Evolutionary conservation across 345 rosid species (phyloP).

Genomic region (Erodium maritimum): DNA sequence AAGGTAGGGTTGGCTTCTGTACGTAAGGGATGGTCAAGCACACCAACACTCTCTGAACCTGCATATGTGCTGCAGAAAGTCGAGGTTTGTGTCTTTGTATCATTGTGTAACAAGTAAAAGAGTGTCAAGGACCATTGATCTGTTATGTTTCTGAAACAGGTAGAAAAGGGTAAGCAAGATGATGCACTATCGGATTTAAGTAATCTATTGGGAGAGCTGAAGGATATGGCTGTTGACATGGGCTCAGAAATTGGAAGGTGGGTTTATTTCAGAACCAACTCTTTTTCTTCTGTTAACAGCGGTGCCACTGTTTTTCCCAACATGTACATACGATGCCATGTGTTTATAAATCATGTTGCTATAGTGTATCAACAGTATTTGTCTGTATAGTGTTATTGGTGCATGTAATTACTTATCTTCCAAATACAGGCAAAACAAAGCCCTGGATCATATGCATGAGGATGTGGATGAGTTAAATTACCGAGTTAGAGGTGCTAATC

Average conservation of each 20-base stretch:
- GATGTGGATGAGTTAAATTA: conserved; percentile 63
- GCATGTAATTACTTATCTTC: too few species aligned
- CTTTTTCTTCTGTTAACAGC: too few species aligned
- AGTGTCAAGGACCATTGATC: too few species aligned
- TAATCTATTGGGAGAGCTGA: conserved; percentile 57
- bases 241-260: conserved; percentile 39
- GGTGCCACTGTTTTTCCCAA: too few species aligned
- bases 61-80: conserved; percentile 59
- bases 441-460: conserved; percentile 43
- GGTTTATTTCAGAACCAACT: too few species aligned
- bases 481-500: conserved; percentile 67
- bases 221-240: conserved; percentile 83
- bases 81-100: conserved; percentile 39
- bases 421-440: conserved; percentile 70
- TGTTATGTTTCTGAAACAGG: conserved; percentile 22
- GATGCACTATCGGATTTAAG: conserved; percentile 67
- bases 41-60: conserved; percentile 42
- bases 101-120: not conserved
- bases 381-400: too few species aligned
- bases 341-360: too few species aligned
- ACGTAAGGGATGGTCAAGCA: conserved; percentile 28
- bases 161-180: conserved; percentile 72
- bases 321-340: too few species aligned
- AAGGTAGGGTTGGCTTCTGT: conserved; percentile 59
- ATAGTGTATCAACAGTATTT: too few species aligned